Evolutionary conservation across 2,329 filamentous ascomycete species (phyloP).

Genomic region (Cercospora citrullina): DNA sequence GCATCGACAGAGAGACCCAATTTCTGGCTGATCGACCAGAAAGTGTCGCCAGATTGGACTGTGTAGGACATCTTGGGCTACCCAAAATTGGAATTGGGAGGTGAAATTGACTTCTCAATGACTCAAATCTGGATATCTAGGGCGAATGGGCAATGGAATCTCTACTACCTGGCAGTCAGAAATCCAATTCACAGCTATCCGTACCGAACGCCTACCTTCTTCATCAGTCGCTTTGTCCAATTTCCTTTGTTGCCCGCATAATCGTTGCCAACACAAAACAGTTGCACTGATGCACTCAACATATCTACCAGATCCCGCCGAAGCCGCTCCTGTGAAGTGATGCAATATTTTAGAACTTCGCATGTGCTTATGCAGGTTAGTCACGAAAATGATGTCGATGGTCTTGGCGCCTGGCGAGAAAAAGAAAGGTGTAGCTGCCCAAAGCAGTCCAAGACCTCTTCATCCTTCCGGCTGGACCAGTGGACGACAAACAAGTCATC

Average conservation of each 20-base stretch:
- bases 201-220: background rate
- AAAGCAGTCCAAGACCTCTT: background rate
- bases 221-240: background rate
- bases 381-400: background rate
- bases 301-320: background rate
- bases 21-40: conserved; percentile 16
- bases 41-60: conserved; percentile 11
- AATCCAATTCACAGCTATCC: background rate
- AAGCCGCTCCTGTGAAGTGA: background rate
- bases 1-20: conserved; percentile 7
- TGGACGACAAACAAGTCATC: background rate
- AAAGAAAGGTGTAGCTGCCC: background rate
- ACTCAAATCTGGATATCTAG: background rate
- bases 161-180: background rate
- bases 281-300: background rate
- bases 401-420: background rate
- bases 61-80: conserved; percentile 9
- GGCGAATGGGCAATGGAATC: background rate
- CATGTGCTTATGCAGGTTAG: background rate
- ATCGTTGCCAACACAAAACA: background rate
- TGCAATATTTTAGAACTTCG: background rate
- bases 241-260: background rate
- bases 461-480: background rate
- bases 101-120: background rate
- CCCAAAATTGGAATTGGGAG: background rate